Evolutionary conservation across 805 yeast species (phyloP).

Genomic region (Cephaloascus albidus): DNA sequence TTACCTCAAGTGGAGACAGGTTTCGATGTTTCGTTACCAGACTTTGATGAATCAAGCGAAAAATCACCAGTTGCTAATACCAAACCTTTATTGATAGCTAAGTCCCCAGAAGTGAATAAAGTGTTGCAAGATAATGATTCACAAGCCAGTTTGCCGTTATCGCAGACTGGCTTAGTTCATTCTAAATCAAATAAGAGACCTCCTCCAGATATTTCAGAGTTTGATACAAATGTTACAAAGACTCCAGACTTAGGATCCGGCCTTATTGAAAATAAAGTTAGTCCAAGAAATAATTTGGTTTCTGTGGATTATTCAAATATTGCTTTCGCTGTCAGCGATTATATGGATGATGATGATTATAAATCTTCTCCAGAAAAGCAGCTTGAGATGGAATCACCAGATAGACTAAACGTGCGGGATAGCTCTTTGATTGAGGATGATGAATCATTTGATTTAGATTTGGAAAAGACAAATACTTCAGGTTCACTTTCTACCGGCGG

Average conservation of each 20-base stretch:
- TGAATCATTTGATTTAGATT: constrained; percentile 2
- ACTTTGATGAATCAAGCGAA: constrained; percentile 9
- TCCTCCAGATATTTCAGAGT: constrained; percentile 10
- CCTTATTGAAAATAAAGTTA: neutral
- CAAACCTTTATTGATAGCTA: neutral
- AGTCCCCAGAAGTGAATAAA: neutral
- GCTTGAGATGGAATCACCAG: neutral
- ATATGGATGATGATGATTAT: constrained; percentile 11
- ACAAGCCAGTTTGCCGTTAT: too few relatives aligned
- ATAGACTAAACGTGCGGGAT: too few relatives aligned
- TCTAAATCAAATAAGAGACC: constrained; percentile 17
- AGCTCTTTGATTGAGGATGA: neutral
- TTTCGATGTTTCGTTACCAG: constrained; percentile 17
- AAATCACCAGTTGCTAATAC: neutral
- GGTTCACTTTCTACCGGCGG: constrained; percentile 11
- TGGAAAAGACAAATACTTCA: constrained; percentile 6
- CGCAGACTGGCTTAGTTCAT: neutral
- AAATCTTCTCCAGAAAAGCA: neutral
- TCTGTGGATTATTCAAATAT: constrained; percentile 18
- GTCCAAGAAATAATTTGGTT: constrained; percentile 7
- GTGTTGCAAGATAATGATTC: neutral
- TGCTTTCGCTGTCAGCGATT: constrained; percentile 23
- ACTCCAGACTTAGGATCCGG: neutral
- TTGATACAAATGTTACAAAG: too few relatives aligned
- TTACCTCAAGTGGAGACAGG: constrained; percentile 15